Conservation (phyloP, 2,329 filamentous ascomycete genomes). For the Verticillium albo-atrum region DNA sequence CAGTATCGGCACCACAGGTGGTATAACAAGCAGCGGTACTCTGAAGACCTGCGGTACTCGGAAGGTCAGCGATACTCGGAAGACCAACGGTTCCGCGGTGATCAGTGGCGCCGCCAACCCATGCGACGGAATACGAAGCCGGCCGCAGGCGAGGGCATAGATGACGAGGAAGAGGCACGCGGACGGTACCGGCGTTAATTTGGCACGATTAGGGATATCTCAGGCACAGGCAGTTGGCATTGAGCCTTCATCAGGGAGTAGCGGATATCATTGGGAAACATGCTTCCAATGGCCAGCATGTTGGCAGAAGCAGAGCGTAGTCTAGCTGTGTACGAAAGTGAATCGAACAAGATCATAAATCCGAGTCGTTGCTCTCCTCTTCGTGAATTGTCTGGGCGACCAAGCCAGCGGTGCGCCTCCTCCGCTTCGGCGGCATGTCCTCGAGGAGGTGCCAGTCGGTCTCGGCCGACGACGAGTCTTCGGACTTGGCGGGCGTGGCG, state of each 20-base stretch:
- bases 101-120: too few relatives aligned
- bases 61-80: not conserved
- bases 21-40: not conserved
- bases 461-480: constrained; percentile 25
- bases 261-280: not conserved
- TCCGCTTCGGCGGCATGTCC: constrained; percentile 27
- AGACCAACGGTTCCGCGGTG: too few relatives aligned
- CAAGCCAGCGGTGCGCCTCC: constrained; percentile 42
- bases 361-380: constrained; percentile 63
- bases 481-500: constrained; percentile 28
- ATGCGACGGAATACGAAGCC: not conserved
- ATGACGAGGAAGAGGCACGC: too few relatives aligned
- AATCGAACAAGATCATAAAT: constrained; percentile 16
- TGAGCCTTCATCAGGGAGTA: not conserved
- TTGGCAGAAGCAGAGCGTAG: not conserved
- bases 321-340: not conserved
- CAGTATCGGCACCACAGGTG: not conserved
- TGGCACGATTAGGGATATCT: not conserved
- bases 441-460: constrained; percentile 30
- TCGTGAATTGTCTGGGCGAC: constrained; percentile 66
- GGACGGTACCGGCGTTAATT: not conserved
- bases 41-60: not conserved
- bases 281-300: not conserved
- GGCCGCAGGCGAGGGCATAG: not conserved
- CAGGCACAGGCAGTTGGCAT: not conserved